Base-by-base conservation (phyloP, 2,329 filamentous ascomycete species). In the Fusarium secorum region DNA sequence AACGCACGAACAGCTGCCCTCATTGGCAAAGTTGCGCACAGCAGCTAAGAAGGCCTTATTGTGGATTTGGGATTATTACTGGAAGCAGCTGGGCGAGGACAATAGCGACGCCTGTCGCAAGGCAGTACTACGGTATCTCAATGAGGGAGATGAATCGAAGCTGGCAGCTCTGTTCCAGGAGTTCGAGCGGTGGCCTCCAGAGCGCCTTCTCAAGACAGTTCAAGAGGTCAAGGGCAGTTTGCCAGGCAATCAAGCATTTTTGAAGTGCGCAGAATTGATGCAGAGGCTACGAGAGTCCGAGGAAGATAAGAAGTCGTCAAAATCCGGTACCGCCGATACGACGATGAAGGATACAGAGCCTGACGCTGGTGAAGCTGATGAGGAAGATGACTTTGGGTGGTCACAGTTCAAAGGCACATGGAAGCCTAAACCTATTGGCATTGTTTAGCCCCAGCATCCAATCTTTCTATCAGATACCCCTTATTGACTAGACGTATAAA, bases 51-150 rank as follows among this genome's bases (percentile, higher is more conserved):
- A 91, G 74, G 93, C 92, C 2, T 84, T 98, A 68, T 84, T 85
- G 46, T 98, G 95, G 95, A 90, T 98, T 55, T 97, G 93, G 93
- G 86, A 90, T 57, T 93, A 93, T 79, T 98, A 97, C 83, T 98
- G 95, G 95, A 82, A 80, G 75, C 82, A 86, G 45, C 78, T 89
- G 24, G 73, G 77, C 4, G 77, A 79, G 9, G 76, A 77, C 32
- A 41, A 45, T 17, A 55, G 44, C 38, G 75, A 77, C 35, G 70
- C 75, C 20, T 82, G 82, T 61, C 79, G 75, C 26, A 77, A 78
- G 7, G 64, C 80, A 11, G 74, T 87, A 32, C 63, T 83, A 26
- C 71, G 65, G 15, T 85, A 83, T 57, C 75, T 87, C 10, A 71
- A 76, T 15, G 80, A 79, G 41, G 76, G 78, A 14, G 79, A 78